Evolutionary conservation across 2,329 filamentous ascomycete species (phyloP).

Genomic region (Xylaria sp.): DNA sequence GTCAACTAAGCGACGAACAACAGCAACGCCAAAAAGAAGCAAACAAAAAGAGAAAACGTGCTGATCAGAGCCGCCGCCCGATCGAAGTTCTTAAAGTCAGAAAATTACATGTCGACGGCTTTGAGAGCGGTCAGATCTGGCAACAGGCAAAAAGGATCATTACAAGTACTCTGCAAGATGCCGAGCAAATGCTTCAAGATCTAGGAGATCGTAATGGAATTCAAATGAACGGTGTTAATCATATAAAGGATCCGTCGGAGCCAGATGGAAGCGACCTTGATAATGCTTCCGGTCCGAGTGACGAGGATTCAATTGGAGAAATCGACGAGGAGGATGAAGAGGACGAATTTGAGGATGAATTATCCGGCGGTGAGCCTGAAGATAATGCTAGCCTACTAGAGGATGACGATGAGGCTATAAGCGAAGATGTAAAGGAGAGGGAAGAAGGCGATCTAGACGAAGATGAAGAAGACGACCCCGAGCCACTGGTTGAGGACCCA

Average conservation of each 20-base stretch:
- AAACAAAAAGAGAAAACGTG: conserved; percentile 81
- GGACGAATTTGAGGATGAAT: conserved; percentile 48
- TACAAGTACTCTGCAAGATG: conserved; percentile 63
- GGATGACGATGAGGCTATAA: conserved; percentile 43
- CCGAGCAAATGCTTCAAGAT: conserved; percentile 59
- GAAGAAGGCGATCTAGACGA: conserved; percentile 57
- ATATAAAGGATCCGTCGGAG: conserved; percentile 51
- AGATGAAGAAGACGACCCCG: conserved; percentile 53
- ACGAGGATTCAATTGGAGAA: conserved; percentile 45
- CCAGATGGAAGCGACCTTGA: conserved; percentile 46
- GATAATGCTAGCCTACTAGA: conserved; percentile 39
- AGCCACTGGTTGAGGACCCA: conserved; percentile 75
- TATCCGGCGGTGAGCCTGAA: conserved; percentile 51
- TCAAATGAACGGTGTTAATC: conserved; percentile 59
- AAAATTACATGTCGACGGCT: conserved; percentile 87
- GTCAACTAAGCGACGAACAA: conserved; percentile 78
- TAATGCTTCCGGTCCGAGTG: conserved; percentile 42
- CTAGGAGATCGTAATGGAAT: conserved; percentile 66
- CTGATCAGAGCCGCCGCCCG: conserved; percentile 56
- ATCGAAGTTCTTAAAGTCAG: conserved; percentile 76
- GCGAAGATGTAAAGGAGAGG: conserved; percentile 51
- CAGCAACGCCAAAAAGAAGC: conserved; percentile 72
- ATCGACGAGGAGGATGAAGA: conserved; percentile 17
- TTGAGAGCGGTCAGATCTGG: conserved; percentile 90
- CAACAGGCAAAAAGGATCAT: conserved; percentile 91